Percentiles rank a stretch among this genome's conserved stretches.
These are phyloP conservation scores for Jamesozyma rosinii DNA, from an alignment of 805 yeast genomes.

Conservation along the genomic window DNA sequence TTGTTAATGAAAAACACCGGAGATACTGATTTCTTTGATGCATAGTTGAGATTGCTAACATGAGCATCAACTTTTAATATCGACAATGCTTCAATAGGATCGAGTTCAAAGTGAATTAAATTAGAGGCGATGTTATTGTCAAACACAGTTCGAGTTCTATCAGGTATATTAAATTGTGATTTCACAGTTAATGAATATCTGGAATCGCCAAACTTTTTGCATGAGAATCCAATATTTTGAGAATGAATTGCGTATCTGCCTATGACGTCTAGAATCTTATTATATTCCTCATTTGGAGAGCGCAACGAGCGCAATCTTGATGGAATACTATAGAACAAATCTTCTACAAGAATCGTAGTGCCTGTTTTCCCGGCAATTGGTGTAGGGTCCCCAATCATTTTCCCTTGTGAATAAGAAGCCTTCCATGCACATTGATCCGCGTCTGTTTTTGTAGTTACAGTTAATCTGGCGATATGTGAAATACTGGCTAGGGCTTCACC, in stretches of 20 bases:
- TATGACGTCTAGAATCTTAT: conserved; percentile 69
- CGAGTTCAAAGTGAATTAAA: conserved; percentile 40
- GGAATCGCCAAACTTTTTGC: conserved; percentile 72
- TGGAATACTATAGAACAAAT: conserved; percentile 80
- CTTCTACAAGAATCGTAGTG: conserved; percentile 77
- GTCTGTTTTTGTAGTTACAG: conserved; percentile 65
- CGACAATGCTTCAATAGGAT: conserved; percentile 38
- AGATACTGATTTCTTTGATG: conserved; percentile 53
- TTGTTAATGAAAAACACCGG: conserved; percentile 81
- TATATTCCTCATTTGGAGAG: conserved; percentile 63
- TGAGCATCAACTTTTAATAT: conserved; percentile 46
- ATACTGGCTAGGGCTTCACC: conserved; percentile 96
- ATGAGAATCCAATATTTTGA: conserved; percentile 58
- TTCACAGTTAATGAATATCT: conserved; percentile 57
- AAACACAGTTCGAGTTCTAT: conserved; percentile 63
- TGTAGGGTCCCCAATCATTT: conserved; percentile 44
- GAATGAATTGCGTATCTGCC: conserved; percentile 78
- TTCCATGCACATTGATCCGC: conserved; percentile 60
- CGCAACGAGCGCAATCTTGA: conserved; percentile 61
- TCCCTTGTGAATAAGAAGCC: conserved; percentile 61
- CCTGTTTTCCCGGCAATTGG: conserved; percentile 85
- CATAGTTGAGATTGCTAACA: conserved; percentile 62
- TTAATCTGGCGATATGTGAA: conserved; percentile 76
- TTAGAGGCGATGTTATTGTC: conserved; percentile 64
- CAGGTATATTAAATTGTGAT: conserved; percentile 41